These are phyloP conservation scores for Cutaneotrichosporon dermatis DNA, from an alignment of 1,284 basidiomycete species.

Conservation along the genomic window DNA sequence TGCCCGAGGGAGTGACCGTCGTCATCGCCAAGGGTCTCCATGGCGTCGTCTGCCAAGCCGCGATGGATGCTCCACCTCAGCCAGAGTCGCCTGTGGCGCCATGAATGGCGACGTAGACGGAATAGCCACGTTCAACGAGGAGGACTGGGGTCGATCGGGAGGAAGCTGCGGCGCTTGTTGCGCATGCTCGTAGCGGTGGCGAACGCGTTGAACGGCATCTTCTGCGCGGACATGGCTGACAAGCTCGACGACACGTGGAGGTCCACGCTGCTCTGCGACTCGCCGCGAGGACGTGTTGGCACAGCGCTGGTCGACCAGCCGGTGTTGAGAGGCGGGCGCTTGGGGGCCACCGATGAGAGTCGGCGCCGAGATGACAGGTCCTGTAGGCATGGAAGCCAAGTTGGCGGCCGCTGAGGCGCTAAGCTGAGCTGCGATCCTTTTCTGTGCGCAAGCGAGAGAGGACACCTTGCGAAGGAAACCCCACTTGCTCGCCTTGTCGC, in stretches of 20 bases:
- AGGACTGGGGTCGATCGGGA: conserved; percentile 64
- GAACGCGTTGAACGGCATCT: neutral
- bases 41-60: conserved; percentile 6
- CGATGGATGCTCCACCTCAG: conserved; percentile 4
- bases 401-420: conserved; percentile 36
- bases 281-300: conserved; percentile 1
- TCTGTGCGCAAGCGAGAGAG: conserved; percentile 58
- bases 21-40: conserved; percentile 20
- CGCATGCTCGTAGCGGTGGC: neutral
- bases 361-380: conserved; percentile 37
- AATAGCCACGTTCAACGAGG: conserved; percentile 50
- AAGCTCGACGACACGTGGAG: no score
- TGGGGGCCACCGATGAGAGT: conserved; percentile 5
- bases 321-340: conserved; percentile 9
- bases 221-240: neutral
- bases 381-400: conserved; percentile 29
- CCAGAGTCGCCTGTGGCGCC: conserved; percentile 18
- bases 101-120: conserved; percentile 64
- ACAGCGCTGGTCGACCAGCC: conserved; percentile 15
- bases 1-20: conserved; percentile 2
- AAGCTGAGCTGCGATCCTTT: conserved; percentile 23
- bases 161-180: conserved; percentile 71
- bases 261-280: conserved; percentile 10
- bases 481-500: conserved; percentile 57
- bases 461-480: conserved; percentile 96